Evolutionary conservation across 495 filamentous ascomycete genomes (phyloP).

Genomic region (Daldinia concentrica): DNA sequence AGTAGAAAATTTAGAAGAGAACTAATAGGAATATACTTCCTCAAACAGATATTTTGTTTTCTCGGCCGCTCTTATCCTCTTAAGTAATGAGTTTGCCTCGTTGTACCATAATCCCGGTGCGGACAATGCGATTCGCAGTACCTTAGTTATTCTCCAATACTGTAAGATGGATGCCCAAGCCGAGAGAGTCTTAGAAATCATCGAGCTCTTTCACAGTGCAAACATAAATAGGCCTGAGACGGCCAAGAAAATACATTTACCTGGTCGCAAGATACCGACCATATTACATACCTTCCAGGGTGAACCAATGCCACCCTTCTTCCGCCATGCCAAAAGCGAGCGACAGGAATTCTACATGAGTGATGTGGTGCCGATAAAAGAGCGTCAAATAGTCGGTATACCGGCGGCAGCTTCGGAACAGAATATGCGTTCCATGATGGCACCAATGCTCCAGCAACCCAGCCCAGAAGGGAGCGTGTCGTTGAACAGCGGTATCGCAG

Average conservation of each 20-base stretch:
- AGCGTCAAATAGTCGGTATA: conserved; percentile 29
- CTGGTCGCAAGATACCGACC: conserved; percentile 41
- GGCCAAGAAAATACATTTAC: conserved; percentile 31
- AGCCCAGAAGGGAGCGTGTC: conserved; percentile 60
- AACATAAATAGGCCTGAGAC: conserved; percentile 27
- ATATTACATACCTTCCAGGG: conserved; percentile 39
- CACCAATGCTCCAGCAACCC: conserved; percentile 51
- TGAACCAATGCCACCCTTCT: conserved; percentile 51
- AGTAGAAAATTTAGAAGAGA: neutral
- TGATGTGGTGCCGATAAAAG: conserved; percentile 31
- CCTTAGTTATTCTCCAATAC: conserved; percentile 67
- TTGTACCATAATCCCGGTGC: conserved; percentile 67
- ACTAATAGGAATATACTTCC: conserved; percentile 17
- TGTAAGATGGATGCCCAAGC: conserved; percentile 74
- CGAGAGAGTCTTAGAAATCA: conserved; percentile 68
- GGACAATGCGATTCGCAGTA: conserved; percentile 64
- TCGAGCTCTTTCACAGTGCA: conserved; percentile 66
- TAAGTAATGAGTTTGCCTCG: conserved; percentile 74
- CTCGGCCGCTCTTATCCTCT: conserved; percentile 72
- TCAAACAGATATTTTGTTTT: conserved; percentile 71
- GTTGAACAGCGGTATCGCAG: conserved; percentile 53
- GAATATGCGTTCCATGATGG: conserved; percentile 33
- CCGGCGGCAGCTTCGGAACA: conserved; percentile 19
- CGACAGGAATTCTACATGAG: conserved; percentile 32
- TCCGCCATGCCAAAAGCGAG: conserved; percentile 40